Evolutionary conservation across 2,329 filamentous ascomycete genomes (phyloP), one percentile per base, ranked within the genome.

Genomic region (Beauveria sp.): DNA sequence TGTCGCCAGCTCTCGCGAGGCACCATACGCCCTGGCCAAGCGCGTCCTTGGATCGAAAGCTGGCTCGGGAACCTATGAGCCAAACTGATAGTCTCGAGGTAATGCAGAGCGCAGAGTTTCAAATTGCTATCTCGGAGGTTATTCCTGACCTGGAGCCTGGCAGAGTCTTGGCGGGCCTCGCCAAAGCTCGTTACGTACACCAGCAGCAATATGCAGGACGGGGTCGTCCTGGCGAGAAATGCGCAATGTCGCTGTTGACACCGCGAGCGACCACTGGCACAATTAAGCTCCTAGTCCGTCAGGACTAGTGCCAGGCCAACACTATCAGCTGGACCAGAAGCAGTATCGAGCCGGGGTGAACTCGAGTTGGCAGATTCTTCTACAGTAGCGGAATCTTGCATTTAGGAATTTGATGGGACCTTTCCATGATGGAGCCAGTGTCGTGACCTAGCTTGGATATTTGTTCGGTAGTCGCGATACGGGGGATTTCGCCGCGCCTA

Each of bases 271-370:
- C 65, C 65, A 28, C 61, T 61, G 56, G 63, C 43, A 24, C 56
- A 41, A 9, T 62, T 62, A 46, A 66, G 67, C 44, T 68, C 63
- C 66, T 61, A 67, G 61, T 67, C 66, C 14, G 67, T 53, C 20
- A 65, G 26, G 14, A 63, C 51, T 37, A 64, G 64, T 26, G 59
- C 61, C 47, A 63, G 53, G 41, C 63, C 55, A 14, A 59, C 44
- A 1, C 26, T 43, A 3, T 40, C 12, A 14, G 10, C 34, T 5
- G 63, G 61, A 16, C 56, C 34, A 14, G 57, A 26, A 65, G n/a
- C 8, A 67, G 61, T 54, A 66, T 62, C 12, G 63, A 61, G 14
- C 63, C 65, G 0, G 61, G 65, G 12, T 66, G 61, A 34, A 68
- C 5, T 5, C 12, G 30, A 14, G 30, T 34, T 34, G 30, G 12